Evolutionary conservation across 2,329 filamentous ascomycete species (phyloP).

Genomic region (Anisogramma anomala): DNA sequence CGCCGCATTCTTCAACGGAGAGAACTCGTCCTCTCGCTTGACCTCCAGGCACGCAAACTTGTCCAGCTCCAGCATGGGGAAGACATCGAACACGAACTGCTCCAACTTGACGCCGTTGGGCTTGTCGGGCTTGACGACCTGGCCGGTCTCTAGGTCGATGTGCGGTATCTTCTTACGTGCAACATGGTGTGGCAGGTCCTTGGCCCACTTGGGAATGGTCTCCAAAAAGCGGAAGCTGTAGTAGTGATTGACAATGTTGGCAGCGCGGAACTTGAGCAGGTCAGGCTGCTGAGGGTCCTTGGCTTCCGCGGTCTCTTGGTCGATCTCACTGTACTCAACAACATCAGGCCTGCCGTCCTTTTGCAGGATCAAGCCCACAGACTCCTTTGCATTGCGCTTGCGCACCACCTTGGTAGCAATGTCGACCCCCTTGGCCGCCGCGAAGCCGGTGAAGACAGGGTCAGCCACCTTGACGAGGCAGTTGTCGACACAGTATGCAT

Average conservation of each 20-base stretch:
- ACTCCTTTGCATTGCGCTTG: conserved; percentile 93
- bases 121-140: conserved; percentile 79
- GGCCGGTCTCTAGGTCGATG: conserved; percentile 63
- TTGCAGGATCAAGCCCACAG: conserved; percentile 83
- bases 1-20: conserved; percentile 80
- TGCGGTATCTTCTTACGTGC: conserved; percentile 97
- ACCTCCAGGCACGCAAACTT: conserved; percentile 97
- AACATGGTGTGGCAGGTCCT: conserved; percentile 86
- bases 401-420: conserved; percentile 99
- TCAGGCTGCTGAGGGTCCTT: conserved; percentile 68
- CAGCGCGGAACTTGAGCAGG: conserved; percentile 88
- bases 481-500: conserved; percentile 98
- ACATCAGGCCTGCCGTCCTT: conserved; percentile 96
- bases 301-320: conserved; percentile 76
- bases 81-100: conserved; percentile 98
- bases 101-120: conserved; percentile 98
- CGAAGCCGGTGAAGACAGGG: conserved; percentile 88
- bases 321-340: conserved; percentile 97
- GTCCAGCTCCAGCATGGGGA: conserved; percentile 72
- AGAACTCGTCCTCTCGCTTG: conserved; percentile 94
- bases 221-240: conserved; percentile 92
- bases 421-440: conserved; percentile 76
- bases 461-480: conserved; percentile 98
- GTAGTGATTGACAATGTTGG: conserved; percentile 99
- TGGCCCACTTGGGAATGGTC: conserved; percentile 73